Evolutionary conservation across 2,329 filamentous ascomycete species (phyloP).

Genomic region (Botryotinia narcissicola): DNA sequence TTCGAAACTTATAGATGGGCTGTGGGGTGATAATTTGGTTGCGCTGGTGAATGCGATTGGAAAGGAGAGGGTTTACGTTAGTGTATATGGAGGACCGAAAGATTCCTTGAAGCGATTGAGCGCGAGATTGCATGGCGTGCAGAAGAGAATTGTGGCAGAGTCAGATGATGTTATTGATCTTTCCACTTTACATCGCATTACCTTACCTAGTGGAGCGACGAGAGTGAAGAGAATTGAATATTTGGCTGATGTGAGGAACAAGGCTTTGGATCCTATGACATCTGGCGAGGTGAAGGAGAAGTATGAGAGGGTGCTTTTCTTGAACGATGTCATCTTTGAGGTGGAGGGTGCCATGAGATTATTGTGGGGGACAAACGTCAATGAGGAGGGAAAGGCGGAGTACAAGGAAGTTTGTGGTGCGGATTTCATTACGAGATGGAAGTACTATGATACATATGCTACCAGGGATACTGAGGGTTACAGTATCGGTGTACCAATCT

Average conservation of each 20-base stretch:
- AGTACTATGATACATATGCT: slow-evolving; percentile 73
- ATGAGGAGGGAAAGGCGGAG: slow-evolving; percentile 47
- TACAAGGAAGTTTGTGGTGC: slow-evolving; percentile 70
- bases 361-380: slow-evolving; percentile 61
- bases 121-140: slow-evolving; percentile 49
- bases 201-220: slow-evolving; percentile 58
- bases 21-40: slow-evolving; percentile 61
- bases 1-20: slow-evolving; percentile 58
- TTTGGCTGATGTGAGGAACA: slow-evolving; percentile 70
- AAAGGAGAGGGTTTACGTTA: slow-evolving; percentile 65
- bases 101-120: slow-evolving; percentile 54
- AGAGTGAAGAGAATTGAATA: slow-evolving; percentile 73
- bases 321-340: slow-evolving; percentile 63
- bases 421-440: slow-evolving; percentile 66
- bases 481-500: slow-evolving; percentile 62
- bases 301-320: slow-evolving; percentile 59
- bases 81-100: slow-evolving; percentile 64
- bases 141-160: slow-evolving; percentile 47
- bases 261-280: slow-evolving; percentile 62
- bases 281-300: slow-evolving; percentile 39
- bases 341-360: slow-evolving; percentile 53
- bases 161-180: slow-evolving; percentile 52
- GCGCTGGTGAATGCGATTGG: slow-evolving; percentile 65
- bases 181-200: slow-evolving; percentile 55
- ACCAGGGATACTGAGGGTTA: slow-evolving; percentile 65